These are phyloP conservation scores for Euphorbia peplus DNA, from an alignment of 345 rosid genomes.

Conservation along the genomic window DNA sequence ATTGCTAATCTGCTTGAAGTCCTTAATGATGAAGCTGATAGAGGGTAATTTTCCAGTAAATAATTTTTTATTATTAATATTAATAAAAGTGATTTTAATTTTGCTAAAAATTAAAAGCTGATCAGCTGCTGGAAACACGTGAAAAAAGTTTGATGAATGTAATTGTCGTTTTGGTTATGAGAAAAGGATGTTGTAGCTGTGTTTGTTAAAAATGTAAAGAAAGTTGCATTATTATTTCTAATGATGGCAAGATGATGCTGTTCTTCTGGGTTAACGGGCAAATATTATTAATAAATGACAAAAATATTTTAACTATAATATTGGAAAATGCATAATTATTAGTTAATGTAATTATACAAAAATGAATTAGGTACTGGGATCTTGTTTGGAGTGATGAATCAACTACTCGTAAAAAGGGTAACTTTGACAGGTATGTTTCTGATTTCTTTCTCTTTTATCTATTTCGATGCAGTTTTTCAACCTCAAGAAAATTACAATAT, in stretches of 20 bases:
- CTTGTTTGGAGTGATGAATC: slow-evolving; percentile 21
- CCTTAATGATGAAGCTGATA: slow-evolving; percentile 2
- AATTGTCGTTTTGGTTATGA: not conserved
- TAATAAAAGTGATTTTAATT: not conserved
- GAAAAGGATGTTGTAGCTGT: not conserved
- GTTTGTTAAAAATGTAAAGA: too few relatives aligned
- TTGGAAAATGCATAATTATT: not conserved
- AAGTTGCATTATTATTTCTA: not conserved
- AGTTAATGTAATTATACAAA: too few relatives aligned
- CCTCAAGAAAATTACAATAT: not conserved
- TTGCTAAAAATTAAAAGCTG: not conserved
- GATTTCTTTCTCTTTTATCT: slow-evolving; percentile 1
- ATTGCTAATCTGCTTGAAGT: slow-evolving; percentile 22
- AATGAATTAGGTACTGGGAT: slow-evolving; percentile 22
- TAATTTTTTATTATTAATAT: not conserved
- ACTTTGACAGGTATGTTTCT: slow-evolving; percentile 19
- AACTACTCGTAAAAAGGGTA: slow-evolving; percentile 20
- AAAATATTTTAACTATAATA: not conserved
- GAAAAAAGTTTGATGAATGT: not conserved
- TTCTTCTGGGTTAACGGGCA: not conserved
- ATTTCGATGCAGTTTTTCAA: not conserved
- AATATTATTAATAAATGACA: not conserved
- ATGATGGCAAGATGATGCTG: slow-evolving; percentile 2
- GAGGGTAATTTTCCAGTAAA: slow-evolving; percentile 17
- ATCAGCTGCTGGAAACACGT: not conserved